Conservation (phyloP, 2,329 filamentous ascomycete species). For the Fusarium goolgardi region DNA sequence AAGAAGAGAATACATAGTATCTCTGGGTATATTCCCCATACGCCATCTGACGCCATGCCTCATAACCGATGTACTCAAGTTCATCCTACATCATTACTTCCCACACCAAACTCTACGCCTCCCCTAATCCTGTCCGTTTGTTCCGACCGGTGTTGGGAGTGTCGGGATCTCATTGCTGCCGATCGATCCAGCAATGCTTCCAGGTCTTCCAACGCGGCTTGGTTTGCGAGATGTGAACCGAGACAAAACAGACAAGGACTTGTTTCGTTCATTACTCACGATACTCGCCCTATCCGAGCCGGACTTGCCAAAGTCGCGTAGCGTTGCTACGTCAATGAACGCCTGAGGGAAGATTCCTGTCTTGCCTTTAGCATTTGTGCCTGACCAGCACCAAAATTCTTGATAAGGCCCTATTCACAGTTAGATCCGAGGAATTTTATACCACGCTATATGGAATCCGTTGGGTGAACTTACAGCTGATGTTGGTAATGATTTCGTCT, state of each 20-base stretch:
- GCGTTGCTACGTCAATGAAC: constrained; percentile 59
- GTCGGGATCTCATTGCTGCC: constrained; percentile 48
- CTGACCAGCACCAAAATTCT: constrained; percentile 68
- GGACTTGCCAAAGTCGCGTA: constrained; percentile 53
- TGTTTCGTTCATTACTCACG: constrained; percentile 52
- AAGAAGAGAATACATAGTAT: constrained; percentile 11
- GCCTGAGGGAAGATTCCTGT: constrained; percentile 65
- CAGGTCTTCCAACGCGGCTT: constrained; percentile 46
- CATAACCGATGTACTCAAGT: constrained; percentile 1
- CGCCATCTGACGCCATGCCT: constrained; percentile 31
- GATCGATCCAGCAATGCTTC: constrained; percentile 51
- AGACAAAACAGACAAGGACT: constrained; percentile 50
- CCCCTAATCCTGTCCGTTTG: constrained; percentile 16
- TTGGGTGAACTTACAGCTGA: constrained; percentile 58
- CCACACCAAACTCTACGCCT: constrained; percentile 1
- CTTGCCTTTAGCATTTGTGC: constrained; percentile 63
- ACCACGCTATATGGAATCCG: not conserved
- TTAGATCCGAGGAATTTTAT: constrained; percentile 15
- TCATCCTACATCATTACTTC: constrained; percentile 19
- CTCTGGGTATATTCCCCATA: constrained; percentile 37
- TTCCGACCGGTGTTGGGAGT: constrained; percentile 32
- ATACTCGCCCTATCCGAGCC: constrained; percentile 48
- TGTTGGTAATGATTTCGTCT: constrained; percentile 75
- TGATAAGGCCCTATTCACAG: constrained; percentile 55
- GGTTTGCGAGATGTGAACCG: constrained; percentile 51